These are phyloP conservation scores for Elsinoe necatrix DNA, from an alignment of 2,329 filamentous ascomycete genomes.

Conservation along the genomic window DNA sequence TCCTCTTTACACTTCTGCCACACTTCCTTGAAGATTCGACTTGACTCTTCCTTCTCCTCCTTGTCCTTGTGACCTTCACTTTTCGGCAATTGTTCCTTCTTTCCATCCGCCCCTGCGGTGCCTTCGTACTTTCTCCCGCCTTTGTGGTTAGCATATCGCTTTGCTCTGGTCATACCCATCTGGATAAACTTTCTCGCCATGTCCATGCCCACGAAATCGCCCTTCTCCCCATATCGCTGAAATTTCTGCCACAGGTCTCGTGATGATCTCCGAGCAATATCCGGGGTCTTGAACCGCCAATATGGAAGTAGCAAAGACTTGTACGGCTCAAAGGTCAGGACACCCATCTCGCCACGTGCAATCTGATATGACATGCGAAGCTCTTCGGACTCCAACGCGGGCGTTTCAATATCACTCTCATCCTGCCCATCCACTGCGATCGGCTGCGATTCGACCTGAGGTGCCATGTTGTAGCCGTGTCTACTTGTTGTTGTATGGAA, in stretches of 20 bases:
- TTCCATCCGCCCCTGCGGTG: slow-evolving; percentile 40
- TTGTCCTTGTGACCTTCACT: slow-evolving; percentile 38
- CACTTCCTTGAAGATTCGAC: slow-evolving; percentile 40
- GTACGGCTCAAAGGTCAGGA: slow-evolving; percentile 56
- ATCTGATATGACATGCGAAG: slow-evolving; percentile 48
- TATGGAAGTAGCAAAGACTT: slow-evolving; percentile 51
- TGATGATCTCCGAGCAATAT: slow-evolving; percentile 46
- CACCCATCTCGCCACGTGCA: slow-evolving; percentile 52
- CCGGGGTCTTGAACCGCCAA: slow-evolving; percentile 50
- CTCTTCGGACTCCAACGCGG: slow-evolving; percentile 2
- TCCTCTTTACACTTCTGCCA: slow-evolving; percentile 42
- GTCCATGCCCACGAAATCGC: slow-evolving; percentile 57
- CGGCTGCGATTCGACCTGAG: background rate
- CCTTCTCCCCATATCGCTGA: slow-evolving; percentile 40
- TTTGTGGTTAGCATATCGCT: slow-evolving; percentile 49
- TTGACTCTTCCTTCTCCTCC: slow-evolving; percentile 44
- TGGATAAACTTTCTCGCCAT: slow-evolving; percentile 58
- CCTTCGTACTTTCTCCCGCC: slow-evolving; percentile 34
- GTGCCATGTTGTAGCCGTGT: background rate
- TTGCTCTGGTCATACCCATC: slow-evolving; percentile 57
- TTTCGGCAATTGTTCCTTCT: slow-evolving; percentile 34
- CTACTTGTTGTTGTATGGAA: background rate
- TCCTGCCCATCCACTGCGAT: background rate
- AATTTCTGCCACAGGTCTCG: slow-evolving; percentile 44
- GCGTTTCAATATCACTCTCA: background rate